Evolutionary conservation across 2,329 filamentous ascomycete species (phyloP).

Genomic region (Trichoderma citrinoviride): DNA sequence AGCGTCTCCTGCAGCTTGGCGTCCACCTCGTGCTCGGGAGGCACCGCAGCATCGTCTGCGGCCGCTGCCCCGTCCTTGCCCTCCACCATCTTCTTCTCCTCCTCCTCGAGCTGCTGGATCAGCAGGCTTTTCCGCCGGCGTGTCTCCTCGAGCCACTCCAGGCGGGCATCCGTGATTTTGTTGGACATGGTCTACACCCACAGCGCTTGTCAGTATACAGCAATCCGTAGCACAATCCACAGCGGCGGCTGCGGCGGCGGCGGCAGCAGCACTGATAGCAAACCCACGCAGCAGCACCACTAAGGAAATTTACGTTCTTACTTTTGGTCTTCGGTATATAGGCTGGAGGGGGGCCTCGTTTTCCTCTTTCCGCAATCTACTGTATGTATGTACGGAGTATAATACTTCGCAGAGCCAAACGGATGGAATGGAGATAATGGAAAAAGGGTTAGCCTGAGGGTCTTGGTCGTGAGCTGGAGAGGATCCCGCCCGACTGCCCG

Average conservation of each 20-base stretch:
- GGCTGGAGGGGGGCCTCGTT: not conserved
- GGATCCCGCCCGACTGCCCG: not conserved
- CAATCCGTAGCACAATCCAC: too few species aligned
- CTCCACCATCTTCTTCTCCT: constrained; percentile 11
- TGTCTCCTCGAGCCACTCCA: constrained; percentile 17
- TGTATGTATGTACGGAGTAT: not conserved
- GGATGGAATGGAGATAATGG: constrained; percentile 4
- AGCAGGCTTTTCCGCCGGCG: constrained; percentile 16
- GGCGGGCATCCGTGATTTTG: constrained; percentile 18
- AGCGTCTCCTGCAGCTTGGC: not conserved
- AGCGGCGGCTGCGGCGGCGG: not conserved
- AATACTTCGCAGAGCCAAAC: not conserved
- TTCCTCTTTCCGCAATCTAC: not conserved
- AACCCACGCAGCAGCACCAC: too few species aligned
- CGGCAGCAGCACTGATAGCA: not conserved
- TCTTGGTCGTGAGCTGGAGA: constrained; percentile 6
- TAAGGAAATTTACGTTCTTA: constrained; percentile 1
- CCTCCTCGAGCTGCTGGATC: constrained; percentile 14
- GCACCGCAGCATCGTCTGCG: not conserved
- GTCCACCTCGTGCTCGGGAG: not conserved
- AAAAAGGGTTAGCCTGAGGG: constrained; percentile 10
- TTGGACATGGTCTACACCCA: not conserved
- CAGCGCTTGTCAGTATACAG: not conserved
- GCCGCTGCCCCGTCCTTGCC: constrained; percentile 6
- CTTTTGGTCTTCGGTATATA: not conserved